phyloP scores from a whole-genome alignment of 257 asterid genomes.

The Echium plantagineum region DNA sequence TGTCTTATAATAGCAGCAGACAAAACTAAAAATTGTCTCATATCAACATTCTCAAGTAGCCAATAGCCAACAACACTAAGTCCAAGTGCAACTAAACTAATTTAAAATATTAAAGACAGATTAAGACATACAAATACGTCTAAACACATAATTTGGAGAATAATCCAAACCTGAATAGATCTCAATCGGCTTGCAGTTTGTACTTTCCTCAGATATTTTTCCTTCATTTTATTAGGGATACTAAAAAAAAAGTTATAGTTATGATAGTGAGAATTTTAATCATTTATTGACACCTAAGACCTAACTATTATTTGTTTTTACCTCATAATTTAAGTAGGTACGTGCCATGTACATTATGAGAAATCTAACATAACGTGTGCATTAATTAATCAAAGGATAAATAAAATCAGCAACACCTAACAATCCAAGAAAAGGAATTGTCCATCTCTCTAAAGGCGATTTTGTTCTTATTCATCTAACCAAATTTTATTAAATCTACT shows the following conservation, averaged over 20 bases:
- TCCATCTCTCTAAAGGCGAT: neutral
- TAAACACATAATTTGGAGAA: conserved; percentile 25
- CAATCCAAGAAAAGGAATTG: too few species aligned
- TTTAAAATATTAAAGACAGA: conserved; percentile 8
- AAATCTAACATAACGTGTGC: too few species aligned
- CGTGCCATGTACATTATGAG: conserved; percentile 4
- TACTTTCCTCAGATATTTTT: conserved; percentile 4
- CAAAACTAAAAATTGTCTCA: too few species aligned
- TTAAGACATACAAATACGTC: conserved; percentile 16
- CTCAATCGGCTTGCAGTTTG: conserved; percentile 46
- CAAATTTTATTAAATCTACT: too few species aligned
- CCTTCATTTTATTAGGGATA: neutral
- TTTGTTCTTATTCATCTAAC: conserved; percentile 4
- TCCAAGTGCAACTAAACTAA: neutral
- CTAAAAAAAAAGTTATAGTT: neutral
- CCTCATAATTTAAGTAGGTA: conserved; percentile 7
- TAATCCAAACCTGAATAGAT: conserved; percentile 35
- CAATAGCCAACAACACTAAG: neutral
- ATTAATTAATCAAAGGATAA: conserved; percentile 20
- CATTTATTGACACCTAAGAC: conserved; percentile 19
- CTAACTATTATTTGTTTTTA: conserved; percentile 11
- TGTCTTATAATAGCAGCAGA: too few species aligned
- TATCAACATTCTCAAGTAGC: neutral
- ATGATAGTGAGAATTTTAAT: conserved; percentile 18
- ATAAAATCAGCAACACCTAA: too few species aligned